Conservation (phyloP, 371 early-diverging fungal species). For the Mortierella sp. region DNA sequence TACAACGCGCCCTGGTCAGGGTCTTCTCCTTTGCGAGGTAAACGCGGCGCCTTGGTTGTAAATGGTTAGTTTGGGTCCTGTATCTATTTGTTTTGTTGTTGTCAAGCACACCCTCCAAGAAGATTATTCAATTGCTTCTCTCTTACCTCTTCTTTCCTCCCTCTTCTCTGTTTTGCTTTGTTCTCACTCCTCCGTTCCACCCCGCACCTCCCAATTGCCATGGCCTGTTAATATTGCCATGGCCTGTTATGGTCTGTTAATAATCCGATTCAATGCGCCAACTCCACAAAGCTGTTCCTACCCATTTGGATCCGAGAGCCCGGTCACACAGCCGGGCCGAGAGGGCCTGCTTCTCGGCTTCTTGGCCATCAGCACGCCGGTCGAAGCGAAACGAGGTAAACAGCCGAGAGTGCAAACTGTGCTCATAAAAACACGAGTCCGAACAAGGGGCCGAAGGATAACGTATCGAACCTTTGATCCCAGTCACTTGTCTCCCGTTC, state of each 20-base stretch:
- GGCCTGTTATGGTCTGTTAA: background rate
- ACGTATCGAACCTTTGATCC: background rate
- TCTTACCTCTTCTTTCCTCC: background rate
- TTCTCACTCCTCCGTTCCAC: no score
- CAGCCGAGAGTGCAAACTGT: constrained; percentile 1
- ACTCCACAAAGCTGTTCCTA: background rate
- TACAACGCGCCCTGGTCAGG: no score
- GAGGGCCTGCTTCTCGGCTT: constrained; percentile 11
- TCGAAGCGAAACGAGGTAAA: constrained; percentile 12
- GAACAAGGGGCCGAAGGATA: background rate
- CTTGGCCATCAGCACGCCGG: constrained; percentile 11
- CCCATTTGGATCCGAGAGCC: constrained; percentile 3
- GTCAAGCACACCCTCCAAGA: no score
- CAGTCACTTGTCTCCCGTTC: background rate
- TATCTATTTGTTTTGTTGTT: no score
- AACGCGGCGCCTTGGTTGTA: no score
- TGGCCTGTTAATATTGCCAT: background rate
- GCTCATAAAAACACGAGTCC: background rate
- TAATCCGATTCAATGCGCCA: background rate
- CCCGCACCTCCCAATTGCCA: no score
- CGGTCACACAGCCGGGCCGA: constrained; percentile 14
- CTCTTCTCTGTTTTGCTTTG: background rate
- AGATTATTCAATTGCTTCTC: background rate
- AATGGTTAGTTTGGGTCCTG: no score
- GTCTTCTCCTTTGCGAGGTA: no score